These are phyloP conservation scores for Colletotrichum sp. DNA, from an alignment of 2,329 filamentous ascomycete genomes.

Conservation along the genomic window DNA sequence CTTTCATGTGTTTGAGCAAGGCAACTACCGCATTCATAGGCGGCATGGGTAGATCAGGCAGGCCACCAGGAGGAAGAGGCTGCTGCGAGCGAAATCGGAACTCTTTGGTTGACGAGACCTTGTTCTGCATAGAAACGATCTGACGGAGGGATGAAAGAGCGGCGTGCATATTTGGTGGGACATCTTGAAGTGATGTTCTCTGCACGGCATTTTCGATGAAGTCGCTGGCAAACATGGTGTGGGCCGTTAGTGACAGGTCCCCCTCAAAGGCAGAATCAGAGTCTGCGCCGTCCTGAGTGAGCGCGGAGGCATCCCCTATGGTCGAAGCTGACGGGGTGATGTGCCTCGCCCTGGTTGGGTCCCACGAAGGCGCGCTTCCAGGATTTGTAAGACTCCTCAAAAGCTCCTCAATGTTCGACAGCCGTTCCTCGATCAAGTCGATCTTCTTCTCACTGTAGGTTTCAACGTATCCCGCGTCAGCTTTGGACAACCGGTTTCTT, in stretches of 20 bases:
- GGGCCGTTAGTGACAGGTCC: constrained; percentile 53
- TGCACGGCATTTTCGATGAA: constrained; percentile 59
- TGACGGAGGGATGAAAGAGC: constrained; percentile 57
- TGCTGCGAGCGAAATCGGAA: constrained; percentile 52
- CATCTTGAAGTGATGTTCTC: constrained; percentile 48
- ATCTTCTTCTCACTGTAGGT: constrained; percentile 57
- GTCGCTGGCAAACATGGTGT: constrained; percentile 59
- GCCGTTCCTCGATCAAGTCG: constrained; percentile 49
- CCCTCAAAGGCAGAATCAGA: constrained; percentile 49
- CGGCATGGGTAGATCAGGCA: constrained; percentile 60
- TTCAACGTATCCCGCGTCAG: neutral
- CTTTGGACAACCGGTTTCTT: neutral
- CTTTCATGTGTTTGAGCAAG: constrained; percentile 53
- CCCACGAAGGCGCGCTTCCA: constrained; percentile 1
- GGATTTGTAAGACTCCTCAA: constrained; percentile 40
- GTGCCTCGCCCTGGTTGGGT: constrained; percentile 18
- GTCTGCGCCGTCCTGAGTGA: constrained; percentile 40
- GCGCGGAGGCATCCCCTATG: constrained; percentile 15
- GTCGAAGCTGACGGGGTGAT: constrained; percentile 24
- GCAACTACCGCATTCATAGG: constrained; percentile 55
- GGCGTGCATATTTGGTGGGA: constrained; percentile 56
- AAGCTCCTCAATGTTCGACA: constrained; percentile 49
- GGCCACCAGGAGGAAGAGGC: constrained; percentile 47
- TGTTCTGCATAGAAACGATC: constrained; percentile 56
- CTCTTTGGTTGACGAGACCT: constrained; percentile 42